Evolutionary conservation across 2,329 filamentous ascomycete species (phyloP), one percentile per base, ranked within the genome.

Genomic region (Hymenoscyphus infarciens): DNA sequence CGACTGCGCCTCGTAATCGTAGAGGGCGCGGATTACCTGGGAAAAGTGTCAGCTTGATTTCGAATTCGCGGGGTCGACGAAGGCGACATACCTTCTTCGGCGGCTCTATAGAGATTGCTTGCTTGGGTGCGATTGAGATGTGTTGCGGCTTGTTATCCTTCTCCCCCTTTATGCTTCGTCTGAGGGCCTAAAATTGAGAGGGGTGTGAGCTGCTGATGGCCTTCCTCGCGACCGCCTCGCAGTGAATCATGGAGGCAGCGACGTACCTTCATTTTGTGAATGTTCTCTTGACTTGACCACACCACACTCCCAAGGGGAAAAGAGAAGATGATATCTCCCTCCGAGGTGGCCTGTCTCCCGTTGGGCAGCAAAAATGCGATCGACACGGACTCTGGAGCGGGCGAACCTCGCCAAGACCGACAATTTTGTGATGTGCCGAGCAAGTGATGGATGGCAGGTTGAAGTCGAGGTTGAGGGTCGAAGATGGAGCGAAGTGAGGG

Each of bases 21-120:
- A 97, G 63, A 97, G 88, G 33, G 95, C 95, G 81, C 94, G 92
- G 77, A 99, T 99, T 65, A 99, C 93, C 93, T 97, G 73, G 59
- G 72, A 68, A 15, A 54, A 52, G 49, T 33, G 61, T 67, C 56
- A 66, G 61, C 33, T 56, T 22, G 52, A 31, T 27, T 11, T 42
- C n/a, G 53, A 31, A 31, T 11, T 42, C n/a, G 53, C 15, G 52
- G 45, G 42, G 13, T 19, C 29, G 29, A 27, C 10, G 22, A 31
- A 54, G 56, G 29, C 29, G 55, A 75, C 79, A 71, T 74, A 89
- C 87, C 82, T 90, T 91, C 76, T 90, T 90, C 1, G 88, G 88
- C 61, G 88, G 87, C 55, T 88, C 80, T 69, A 90, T 90, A 52
- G 87, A 87, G 66, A 87, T 82, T 55, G 87, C 85, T 68, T 87